Conservation (phyloP, 2,329 filamentous ascomycete species). For the Alternaria ventricosa region DNA sequence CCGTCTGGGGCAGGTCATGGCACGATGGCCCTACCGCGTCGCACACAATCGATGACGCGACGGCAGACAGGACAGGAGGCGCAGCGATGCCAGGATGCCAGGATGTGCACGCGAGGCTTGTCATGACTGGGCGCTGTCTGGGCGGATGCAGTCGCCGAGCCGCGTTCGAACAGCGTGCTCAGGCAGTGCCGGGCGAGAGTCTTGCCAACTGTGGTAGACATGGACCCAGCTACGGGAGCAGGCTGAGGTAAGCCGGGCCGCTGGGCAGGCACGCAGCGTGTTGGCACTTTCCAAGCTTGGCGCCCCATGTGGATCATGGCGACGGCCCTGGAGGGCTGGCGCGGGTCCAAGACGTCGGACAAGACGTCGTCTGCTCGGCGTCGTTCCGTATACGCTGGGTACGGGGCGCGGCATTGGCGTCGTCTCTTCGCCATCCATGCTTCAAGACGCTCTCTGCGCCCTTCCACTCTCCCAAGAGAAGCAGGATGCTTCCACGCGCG, state of each 20-base stretch:
- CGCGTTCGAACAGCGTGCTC: background rate
- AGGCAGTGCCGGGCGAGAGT: background rate
- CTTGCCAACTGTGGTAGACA: background rate
- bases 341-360: constrained; percentile 17
- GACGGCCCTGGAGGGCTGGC: constrained; percentile 11
- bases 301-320: constrained; percentile 17
- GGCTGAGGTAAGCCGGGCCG: constrained; percentile 9
- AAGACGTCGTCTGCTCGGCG: constrained; percentile 21
- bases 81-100: constrained; percentile 3
- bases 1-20: constrained; percentile 3
- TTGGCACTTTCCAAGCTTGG: background rate
- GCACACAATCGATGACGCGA: constrained; percentile 14
- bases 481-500: constrained; percentile 5
- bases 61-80: background rate
- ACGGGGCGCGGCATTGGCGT: constrained; percentile 7
- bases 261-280: background rate
- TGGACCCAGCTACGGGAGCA: background rate
- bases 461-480: background rate
- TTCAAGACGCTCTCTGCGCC: constrained; percentile 4
- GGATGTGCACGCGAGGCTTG: constrained; percentile 13
- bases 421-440: constrained; percentile 7
- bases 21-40: background rate
- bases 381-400: constrained; percentile 13
- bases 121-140: constrained; percentile 12
- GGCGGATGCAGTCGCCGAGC: constrained; percentile 7